Evolutionary conservation across 2,329 filamentous ascomycete genomes (phyloP), one percentile per base, ranked within the genome.

Genomic region (Parastagonospora avenae): DNA sequence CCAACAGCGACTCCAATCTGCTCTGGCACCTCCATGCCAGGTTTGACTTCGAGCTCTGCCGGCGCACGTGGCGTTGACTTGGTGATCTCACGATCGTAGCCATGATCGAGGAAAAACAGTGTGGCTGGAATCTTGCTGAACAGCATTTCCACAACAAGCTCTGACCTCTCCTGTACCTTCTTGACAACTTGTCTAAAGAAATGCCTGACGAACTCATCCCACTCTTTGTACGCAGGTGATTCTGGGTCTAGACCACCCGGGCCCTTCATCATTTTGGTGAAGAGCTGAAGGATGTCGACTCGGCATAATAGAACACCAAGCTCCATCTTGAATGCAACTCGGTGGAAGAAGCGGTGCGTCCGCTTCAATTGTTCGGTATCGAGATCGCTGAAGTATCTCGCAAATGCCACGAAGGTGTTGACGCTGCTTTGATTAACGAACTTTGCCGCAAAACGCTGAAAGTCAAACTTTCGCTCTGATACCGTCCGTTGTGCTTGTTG

Each of bases 321-420:
- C 40, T 97, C 91, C 73, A 96, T 90, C 76, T 97, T 99, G 79
- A 97, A 97, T 0, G 92, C 92, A 9, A 96, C 82, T 0, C 93
- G 88, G 67, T 97, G 95, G 67, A 99, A 92, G 73, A 93, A 99
- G 6, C 94, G 88, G 75, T 97, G 94, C 10, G 88, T 88, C 5
- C 94, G 86, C 77, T 97, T 97, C 32, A 97, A 79, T 70, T 99
- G 94, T 32, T 86, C 80, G 2, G 86, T 80, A 45, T 86, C 83
- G 9, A 99, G 81, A 58, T 99, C 94, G 35, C 80, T 82, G 74
- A 96, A 97, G 74, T 86, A 93, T 40, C 82, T 84, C 0, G 87
- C 85, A 57, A 97, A 92, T 2, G 85, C 80, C 28, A 96, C 82
- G 68, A 96, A 99, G 0, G 93, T 95, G 71, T 97, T 88, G 39